Conservation (phyloP, 2,329 filamentous ascomycete genomes). For the Paraconiothyrium sp. region DNA sequence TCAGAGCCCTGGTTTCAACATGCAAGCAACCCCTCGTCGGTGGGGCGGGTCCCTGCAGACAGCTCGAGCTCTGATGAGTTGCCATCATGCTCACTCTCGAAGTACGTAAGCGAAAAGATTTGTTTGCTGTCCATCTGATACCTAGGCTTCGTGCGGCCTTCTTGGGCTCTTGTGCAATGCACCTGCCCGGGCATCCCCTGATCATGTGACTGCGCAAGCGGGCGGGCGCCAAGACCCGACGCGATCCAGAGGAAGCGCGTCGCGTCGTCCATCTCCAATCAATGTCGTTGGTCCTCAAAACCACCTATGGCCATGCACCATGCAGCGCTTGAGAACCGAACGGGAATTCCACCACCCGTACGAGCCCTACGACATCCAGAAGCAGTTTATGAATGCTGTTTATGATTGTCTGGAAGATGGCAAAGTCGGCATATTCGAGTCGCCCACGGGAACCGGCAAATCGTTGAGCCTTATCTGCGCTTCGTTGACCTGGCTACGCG, state of each 20-base stretch:
- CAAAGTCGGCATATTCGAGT: constrained; percentile 89
- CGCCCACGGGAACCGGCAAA: constrained; percentile 93
- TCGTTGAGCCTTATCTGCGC: constrained; percentile 91
- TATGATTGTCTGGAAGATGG: constrained; percentile 82
- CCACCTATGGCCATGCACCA: constrained; percentile 17
- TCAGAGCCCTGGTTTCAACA: constrained; percentile 14
- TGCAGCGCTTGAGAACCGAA: constrained; percentile 25
- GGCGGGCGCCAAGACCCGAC: background rate
- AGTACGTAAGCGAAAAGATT: too few relatives aligned
- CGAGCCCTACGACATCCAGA: constrained; percentile 85
- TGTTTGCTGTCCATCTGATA: too few relatives aligned
- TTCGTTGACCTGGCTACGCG: constrained; percentile 88
- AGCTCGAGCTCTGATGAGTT: background rate
- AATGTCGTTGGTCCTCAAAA: background rate
- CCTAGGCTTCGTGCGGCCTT: too few relatives aligned
- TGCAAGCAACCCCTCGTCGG: constrained; percentile 15
- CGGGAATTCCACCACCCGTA: constrained; percentile 85
- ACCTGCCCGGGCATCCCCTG: background rate
- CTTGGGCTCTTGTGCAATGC: too few relatives aligned
- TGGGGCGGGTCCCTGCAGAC: constrained; percentile 12
- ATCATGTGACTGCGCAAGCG: background rate
- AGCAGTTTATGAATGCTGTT: constrained; percentile 84
- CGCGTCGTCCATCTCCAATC: background rate
- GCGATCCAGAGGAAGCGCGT: background rate
- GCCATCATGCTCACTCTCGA: background rate